Percentiles rank a stretch among this genome's conserved stretches.
Conservation (phyloP, 2,329 filamentous ascomycete species). For the Lasiodiplodia sp. region DNA sequence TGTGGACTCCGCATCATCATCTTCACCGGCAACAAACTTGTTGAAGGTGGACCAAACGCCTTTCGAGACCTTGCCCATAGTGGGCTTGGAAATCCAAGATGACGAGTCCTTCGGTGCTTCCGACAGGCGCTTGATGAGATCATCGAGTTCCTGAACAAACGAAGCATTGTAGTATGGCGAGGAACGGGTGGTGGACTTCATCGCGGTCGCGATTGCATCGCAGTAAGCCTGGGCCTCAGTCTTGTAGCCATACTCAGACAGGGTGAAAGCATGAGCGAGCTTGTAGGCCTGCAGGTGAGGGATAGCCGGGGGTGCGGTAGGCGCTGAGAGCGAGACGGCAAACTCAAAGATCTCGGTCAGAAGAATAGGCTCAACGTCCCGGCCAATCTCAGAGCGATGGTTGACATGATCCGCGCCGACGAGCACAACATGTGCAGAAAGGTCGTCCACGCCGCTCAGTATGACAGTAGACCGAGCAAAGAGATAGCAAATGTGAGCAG, state of each 20-base stretch:
- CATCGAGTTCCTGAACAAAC: slow-evolving; percentile 79
- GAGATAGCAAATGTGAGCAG: slow-evolving; percentile 91
- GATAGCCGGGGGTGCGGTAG: slow-evolving; percentile 60
- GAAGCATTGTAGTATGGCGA: slow-evolving; percentile 85
- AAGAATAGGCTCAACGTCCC: slow-evolving; percentile 85
- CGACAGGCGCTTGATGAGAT: slow-evolving; percentile 81
- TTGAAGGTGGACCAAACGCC: slow-evolving; percentile 93
- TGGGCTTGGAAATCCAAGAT: slow-evolving; percentile 94
- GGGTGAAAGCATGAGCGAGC: slow-evolving; percentile 80
- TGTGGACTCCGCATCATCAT: slow-evolving; percentile 70
- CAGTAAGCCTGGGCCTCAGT: slow-evolving; percentile 91
- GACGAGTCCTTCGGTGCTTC: slow-evolving; percentile 84
- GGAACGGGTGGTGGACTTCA: slow-evolving; percentile 80
- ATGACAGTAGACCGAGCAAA: slow-evolving; percentile 76
- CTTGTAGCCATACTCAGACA: slow-evolving; percentile 84
- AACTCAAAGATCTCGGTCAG: slow-evolving; percentile 98
- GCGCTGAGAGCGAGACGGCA: slow-evolving; percentile 74
- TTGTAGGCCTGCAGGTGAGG: slow-evolving; percentile 93
- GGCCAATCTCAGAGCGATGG: slow-evolving; percentile 73
- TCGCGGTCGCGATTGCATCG: slow-evolving; percentile 77
- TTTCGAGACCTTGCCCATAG: slow-evolving; percentile 93
- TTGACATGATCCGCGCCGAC: slow-evolving; percentile 83
- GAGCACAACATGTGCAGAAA: slow-evolving; percentile 78
- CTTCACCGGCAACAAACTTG: slow-evolving; percentile 93
- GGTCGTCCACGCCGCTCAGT: slow-evolving; percentile 85